Evolutionary conservation across 805 yeast species (phyloP), one percentile per base, ranked within the genome.

Genomic region (Saturnispora kantuleensis): DNA sequence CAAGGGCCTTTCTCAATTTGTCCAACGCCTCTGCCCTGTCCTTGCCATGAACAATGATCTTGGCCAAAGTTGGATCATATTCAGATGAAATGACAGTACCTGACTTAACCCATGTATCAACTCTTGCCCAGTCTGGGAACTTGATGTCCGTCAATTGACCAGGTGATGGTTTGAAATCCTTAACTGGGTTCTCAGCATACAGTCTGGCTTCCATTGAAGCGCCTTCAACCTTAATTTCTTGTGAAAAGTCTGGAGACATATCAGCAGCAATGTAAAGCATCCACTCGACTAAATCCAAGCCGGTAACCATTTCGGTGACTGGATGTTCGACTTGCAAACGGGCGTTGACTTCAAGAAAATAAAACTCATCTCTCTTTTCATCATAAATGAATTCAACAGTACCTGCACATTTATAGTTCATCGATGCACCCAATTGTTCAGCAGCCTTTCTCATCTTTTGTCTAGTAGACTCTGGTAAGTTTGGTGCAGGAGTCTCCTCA

Each of bases 291-390:
- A 90, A 70, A 65, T 90, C 98, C 44, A 89, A 68, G 3, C 97
- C 97, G 15, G 97, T 90, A 35, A 86, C 95, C 78, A 79, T 71
- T 66, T 90, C 98, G 28, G 98, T 90, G 56, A 93, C 82, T 35
- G 97, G 97, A 64, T 90, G 98, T 69, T 90, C 98, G 39, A 90
- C 98, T 65, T 90, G 98, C 55, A 90, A 74, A 60, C 98, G 80
- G 10, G 98, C 95, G 62, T 90, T 90, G 52, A 90, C 97, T 64
- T 90, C 98, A 58, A 90, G 70, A 68, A 90, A 90, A 69, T 90
- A 90, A 63, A 90, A 93, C 60, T 82, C 93, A 60, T 89, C 90
- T 54, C 95, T 70, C 45, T 64, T 71, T 57, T 83, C 82, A 60
- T 93, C 97, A 59, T 85, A 90, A 56, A 90, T 89, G 62, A 81